A percentile compares a stretch with the other conserved stretches of the same genome.
Evolutionary conservation across 2,329 filamentous ascomycete species (phyloP).

Genomic region (Alternaria sp.): DNA sequence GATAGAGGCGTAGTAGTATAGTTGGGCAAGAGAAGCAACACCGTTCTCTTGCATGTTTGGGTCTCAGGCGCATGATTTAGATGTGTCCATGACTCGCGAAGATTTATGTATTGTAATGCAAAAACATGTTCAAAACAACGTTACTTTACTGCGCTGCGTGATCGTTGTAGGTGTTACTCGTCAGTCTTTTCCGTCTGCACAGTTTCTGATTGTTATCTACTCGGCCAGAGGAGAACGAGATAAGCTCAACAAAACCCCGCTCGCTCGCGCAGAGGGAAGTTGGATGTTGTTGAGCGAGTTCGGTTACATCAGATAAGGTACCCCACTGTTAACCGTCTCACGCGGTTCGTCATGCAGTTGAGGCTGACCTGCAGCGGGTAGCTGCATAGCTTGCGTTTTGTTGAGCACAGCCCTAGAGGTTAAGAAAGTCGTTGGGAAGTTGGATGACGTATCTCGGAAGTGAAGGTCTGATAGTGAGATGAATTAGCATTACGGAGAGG

Average conservation of each 20-base stretch:
- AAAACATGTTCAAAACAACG: slow-evolving; percentile 3
- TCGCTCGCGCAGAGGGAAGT: background rate
- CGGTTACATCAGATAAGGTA: background rate
- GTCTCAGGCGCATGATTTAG: background rate
- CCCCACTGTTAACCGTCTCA: background rate
- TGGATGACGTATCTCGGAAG: background rate
- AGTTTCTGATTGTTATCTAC: background rate
- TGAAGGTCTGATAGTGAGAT: background rate
- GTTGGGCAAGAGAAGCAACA: background rate
- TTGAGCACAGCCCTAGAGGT: background rate
- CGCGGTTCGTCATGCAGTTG: slow-evolving; percentile 8
- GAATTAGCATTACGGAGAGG: background rate
- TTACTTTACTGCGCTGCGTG: background rate
- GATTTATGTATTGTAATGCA: slow-evolving; percentile 17
- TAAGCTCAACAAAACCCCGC: slow-evolving; percentile 10
- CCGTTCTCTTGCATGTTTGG: slow-evolving; percentile 6
- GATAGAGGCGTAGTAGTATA: slow-evolving; percentile 3
- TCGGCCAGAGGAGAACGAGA: background rate
- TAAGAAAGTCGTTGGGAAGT: background rate
- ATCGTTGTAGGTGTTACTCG: background rate
- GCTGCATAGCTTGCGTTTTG: slow-evolving; percentile 8
- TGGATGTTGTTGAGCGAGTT: background rate
- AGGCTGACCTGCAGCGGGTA: slow-evolving; percentile 13
- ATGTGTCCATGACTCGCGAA: slow-evolving; percentile 10
- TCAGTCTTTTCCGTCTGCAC: background rate